Percentiles rank a stretch among this genome's conserved stretches.
Conservation (phyloP, 306 rosid genomes). For the Casuarina glauca region DNA sequence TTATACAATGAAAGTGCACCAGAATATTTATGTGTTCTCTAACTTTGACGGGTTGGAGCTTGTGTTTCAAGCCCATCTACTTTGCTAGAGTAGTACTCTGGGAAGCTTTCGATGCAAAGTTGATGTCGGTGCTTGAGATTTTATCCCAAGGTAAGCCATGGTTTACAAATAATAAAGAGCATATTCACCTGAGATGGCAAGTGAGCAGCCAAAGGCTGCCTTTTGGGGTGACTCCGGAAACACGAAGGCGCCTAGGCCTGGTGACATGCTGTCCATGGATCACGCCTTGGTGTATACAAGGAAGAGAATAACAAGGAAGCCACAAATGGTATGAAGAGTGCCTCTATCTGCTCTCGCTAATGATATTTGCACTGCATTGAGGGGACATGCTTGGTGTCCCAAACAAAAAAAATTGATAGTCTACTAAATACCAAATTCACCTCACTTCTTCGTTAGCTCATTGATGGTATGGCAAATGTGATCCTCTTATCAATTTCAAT, state of each 20-base stretch:
- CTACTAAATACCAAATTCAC: conserved; percentile 8
- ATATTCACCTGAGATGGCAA: conserved; percentile 32
- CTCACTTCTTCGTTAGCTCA: neutral
- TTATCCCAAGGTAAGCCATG: neutral
- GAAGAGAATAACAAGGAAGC: conserved; percentile 79
- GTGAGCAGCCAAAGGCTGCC: conserved; percentile 73
- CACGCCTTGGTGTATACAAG: conserved; percentile 84
- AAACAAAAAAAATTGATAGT: neutral
- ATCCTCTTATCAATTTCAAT: neutral
- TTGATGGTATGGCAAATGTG: neutral
- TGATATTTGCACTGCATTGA: conserved; percentile 15
- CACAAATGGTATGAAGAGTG: conserved; percentile 56
- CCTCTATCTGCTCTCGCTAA: conserved; percentile 11
- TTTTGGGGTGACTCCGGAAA: conserved; percentile 85
- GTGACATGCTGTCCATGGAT: conserved; percentile 94
- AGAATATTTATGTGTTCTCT: neutral
- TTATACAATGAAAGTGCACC: neutral
- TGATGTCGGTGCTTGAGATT: neutral
- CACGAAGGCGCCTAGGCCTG: conserved; percentile 74
- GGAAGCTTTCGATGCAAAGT: neutral
- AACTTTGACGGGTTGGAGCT: too few species aligned
- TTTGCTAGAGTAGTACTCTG: too few species aligned
- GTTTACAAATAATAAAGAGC: neutral
- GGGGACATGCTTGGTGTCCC: neutral
- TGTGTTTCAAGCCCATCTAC: too few species aligned